Conservation (phyloP, 306 rosid genomes). For the Chamaecrista fasciculata region DNA sequence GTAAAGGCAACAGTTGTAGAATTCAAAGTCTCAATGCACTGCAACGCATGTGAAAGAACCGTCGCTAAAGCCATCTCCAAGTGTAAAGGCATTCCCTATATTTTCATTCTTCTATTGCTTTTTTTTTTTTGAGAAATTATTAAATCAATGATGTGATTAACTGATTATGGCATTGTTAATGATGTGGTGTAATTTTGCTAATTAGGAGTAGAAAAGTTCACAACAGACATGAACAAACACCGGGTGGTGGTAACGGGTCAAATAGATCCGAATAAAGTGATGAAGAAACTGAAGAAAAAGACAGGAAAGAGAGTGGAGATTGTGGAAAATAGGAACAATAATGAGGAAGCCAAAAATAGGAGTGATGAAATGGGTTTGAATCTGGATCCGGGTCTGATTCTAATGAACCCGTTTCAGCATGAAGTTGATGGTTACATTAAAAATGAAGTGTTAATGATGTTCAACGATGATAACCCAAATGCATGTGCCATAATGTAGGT, state of each 20-base stretch:
- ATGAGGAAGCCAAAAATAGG: slow-evolving; percentile 17
- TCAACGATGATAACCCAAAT: slow-evolving; percentile 82
- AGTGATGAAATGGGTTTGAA: neutral
- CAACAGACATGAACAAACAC: slow-evolving; percentile 62
- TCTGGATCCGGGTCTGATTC: neutral
- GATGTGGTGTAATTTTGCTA: neutral
- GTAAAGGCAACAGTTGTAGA: slow-evolving; percentile 41
- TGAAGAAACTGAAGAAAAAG: slow-evolving; percentile 70
- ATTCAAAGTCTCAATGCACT: slow-evolving; percentile 70
- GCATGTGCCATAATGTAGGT: slow-evolving; percentile 66
- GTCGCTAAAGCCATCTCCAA: slow-evolving; percentile 67
- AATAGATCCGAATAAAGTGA: slow-evolving; percentile 52
- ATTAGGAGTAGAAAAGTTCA: slow-evolving; percentile 69
- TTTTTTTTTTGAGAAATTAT: neutral
- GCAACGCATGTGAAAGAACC: slow-evolving; percentile 74
- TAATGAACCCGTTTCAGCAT: slow-evolving; percentile 15
- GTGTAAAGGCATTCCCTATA: slow-evolving; percentile 52
- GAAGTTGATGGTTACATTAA: slow-evolving; percentile 41
- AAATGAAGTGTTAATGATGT: slow-evolving; percentile 43
- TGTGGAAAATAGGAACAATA: slow-evolving; percentile 25
- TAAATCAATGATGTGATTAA: neutral
- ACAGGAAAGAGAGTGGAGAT: slow-evolving; percentile 67
- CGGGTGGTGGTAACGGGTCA: slow-evolving; percentile 60
- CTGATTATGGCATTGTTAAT: neutral
- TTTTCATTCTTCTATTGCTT: neutral